Percentiles rank a stretch among this genome's conserved stretches.
Evolutionary conservation across 2,329 filamentous ascomycete species (phyloP).

Genomic region (Cryphonectria carpinicola): DNA sequence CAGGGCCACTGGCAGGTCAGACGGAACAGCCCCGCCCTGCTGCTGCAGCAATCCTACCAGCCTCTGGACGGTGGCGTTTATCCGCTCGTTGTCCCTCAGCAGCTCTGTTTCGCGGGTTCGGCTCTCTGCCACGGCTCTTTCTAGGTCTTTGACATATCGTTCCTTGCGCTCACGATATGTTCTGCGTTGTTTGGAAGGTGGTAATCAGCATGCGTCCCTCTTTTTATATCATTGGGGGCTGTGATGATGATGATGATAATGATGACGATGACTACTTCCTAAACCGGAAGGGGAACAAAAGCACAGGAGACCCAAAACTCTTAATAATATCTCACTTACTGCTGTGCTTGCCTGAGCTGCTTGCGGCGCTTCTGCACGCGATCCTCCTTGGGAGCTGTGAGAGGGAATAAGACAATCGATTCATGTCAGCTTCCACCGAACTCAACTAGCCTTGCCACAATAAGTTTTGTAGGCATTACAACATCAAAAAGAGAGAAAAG

Average conservation of each 20-base stretch:
- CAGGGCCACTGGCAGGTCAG: background rate
- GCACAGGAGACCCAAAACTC: background rate
- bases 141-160: conserved; percentile 36
- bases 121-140: conserved; percentile 32
- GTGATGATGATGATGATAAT: background rate
- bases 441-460: background rate
- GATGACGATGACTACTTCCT: background rate
- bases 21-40: conserved; percentile 28
- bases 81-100: conserved; percentile 29
- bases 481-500: background rate
- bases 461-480: background rate
- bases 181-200: conserved; percentile 22
- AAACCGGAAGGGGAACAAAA: background rate
- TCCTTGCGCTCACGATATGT: conserved; percentile 39
- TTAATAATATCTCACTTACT: conserved; percentile 27
- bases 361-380: conserved; percentile 34
- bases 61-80: conserved; percentile 29
- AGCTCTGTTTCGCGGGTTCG: conserved; percentile 33
- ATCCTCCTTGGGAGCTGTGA: conserved; percentile 34
- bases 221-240: background rate
- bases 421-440: background rate
- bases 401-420: background rate
- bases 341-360: conserved; percentile 37
- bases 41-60: conserved; percentile 29
- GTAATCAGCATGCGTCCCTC: background rate